Evolutionary conservation across 805 yeast species (phyloP).

Genomic region (Candida endomychidarum): DNA sequence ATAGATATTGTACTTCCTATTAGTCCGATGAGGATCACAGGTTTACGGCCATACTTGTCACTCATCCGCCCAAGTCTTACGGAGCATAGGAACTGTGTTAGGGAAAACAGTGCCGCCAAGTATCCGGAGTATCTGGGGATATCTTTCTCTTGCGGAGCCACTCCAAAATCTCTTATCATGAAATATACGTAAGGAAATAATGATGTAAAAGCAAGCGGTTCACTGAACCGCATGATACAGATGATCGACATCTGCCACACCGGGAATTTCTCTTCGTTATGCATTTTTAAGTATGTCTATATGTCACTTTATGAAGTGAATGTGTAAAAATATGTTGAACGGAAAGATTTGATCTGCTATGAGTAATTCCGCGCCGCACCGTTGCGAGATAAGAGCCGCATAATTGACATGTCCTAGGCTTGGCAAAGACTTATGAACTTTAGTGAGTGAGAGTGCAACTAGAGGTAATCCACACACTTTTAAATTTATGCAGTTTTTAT

Average conservation of each 20-base stretch:
- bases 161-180: conserved; percentile 58
- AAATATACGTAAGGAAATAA: conserved; percentile 63
- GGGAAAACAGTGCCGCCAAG: conserved; percentile 58
- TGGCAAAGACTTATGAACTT: too few relatives aligned
- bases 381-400: conserved; percentile 3
- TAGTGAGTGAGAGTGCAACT: background rate
- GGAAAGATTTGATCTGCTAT: conserved; percentile 5
- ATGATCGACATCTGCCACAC: conserved; percentile 45
- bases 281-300: too few relatives aligned
- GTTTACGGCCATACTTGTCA: conserved; percentile 59
- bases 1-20: conserved; percentile 50
- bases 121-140: conserved; percentile 63
- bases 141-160: conserved; percentile 48
- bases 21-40: conserved; percentile 52
- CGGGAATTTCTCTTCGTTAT: conserved; percentile 52
- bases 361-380: conserved; percentile 8
- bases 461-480: too few relatives aligned
- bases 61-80: conserved; percentile 60
- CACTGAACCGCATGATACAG: conserved; percentile 51
- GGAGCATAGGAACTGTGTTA: conserved; percentile 56
- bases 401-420: background rate
- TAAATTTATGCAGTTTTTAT: too few relatives aligned
- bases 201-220: conserved; percentile 64
- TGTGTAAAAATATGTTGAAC: too few relatives aligned
- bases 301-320: too few relatives aligned